A percentile compares a stretch with the other conserved stretches of the same genome.
These are phyloP conservation scores for Fusarium concolor DNA, from an alignment of 2,329 filamentous ascomycete species.

Conservation along the genomic window DNA sequence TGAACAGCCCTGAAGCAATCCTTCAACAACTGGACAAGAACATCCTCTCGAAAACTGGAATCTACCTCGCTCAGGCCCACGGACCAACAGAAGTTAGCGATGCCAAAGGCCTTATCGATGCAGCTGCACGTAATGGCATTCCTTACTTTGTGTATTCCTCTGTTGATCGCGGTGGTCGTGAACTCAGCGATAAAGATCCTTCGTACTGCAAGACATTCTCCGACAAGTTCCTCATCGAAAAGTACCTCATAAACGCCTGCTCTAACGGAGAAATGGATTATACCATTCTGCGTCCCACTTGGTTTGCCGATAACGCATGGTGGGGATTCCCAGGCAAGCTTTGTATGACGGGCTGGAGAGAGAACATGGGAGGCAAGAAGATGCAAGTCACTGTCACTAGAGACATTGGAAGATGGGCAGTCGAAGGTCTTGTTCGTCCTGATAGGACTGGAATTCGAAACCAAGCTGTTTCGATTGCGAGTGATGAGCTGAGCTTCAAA, in stretches of 20 bases:
- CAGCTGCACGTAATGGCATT: conserved; percentile 61
- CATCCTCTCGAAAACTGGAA: conserved; percentile 25
- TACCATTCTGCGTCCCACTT: conserved; percentile 47
- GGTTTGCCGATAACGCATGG: conserved; percentile 45
- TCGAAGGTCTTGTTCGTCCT: conserved; percentile 30
- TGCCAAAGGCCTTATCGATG: conserved; percentile 65
- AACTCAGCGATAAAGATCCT: conserved; percentile 58
- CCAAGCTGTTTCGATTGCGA: conserved; percentile 41
- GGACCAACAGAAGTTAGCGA: conserved; percentile 57
- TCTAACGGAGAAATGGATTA: conserved; percentile 39
- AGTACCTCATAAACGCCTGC: conserved; percentile 61
- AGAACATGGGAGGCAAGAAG: conserved; percentile 43
- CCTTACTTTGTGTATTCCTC: conserved; percentile 71
- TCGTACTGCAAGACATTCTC: conserved; percentile 48
- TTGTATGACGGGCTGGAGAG: conserved; percentile 45
- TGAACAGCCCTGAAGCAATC: conserved; percentile 60
- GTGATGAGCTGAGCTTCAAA: conserved; percentile 42
- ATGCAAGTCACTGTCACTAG: conserved; percentile 43
- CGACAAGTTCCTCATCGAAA: conserved; percentile 69
- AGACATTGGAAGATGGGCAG: conserved; percentile 45
- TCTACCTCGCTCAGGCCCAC: conserved; percentile 47
- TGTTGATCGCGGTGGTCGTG: conserved; percentile 71
- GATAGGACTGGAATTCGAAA: conserved; percentile 35
- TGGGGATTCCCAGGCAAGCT: conserved; percentile 44
- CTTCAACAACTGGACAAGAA: conserved; percentile 51